Evolutionary conservation across 768 basidiomycete genomes (phyloP).

Genomic region (Tephrocybe rancida): DNA sequence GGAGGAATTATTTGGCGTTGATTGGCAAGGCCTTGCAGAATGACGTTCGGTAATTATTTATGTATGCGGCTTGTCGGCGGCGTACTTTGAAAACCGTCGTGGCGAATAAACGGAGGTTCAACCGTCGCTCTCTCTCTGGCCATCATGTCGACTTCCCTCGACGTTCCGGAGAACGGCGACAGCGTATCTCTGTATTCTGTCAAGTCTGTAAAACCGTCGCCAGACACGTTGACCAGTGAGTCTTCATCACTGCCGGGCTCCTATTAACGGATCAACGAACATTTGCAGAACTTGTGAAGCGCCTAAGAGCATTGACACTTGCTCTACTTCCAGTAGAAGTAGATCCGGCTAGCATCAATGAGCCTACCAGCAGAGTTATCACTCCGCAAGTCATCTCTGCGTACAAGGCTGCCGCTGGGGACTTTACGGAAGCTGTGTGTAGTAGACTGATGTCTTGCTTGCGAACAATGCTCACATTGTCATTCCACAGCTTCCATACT

Average conservation of each 20-base stretch:
- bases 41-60: slow-evolving; percentile 27
- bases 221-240: slow-evolving; percentile 79
- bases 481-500: slow-evolving; percentile 70
- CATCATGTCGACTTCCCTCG: slow-evolving; percentile 35
- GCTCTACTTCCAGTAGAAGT: slow-evolving; percentile 83
- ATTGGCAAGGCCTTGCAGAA: slow-evolving; percentile 27
- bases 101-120: background rate
- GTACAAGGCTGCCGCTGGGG: slow-evolving; percentile 81
- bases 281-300: slow-evolving; percentile 72
- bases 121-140: background rate
- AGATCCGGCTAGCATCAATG: slow-evolving; percentile 60
- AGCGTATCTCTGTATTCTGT: slow-evolving; percentile 45
- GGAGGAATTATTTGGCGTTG: slow-evolving; percentile 26
- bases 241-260: slow-evolving; percentile 1
- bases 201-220: slow-evolving; percentile 55
- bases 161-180: slow-evolving; percentile 40
- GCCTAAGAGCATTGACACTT: slow-evolving; percentile 76
- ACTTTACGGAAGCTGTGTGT: slow-evolving; percentile 82
- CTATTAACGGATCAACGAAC: background rate
- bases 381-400: slow-evolving; percentile 79
- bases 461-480: background rate
- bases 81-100: background rate
- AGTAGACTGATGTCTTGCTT: background rate
- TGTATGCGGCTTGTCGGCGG: background rate
- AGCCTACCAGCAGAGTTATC: slow-evolving; percentile 82